Base-by-base conservation (phyloP, 345 rosid genomes). In the Excoecaria cochinchinensis region DNA sequence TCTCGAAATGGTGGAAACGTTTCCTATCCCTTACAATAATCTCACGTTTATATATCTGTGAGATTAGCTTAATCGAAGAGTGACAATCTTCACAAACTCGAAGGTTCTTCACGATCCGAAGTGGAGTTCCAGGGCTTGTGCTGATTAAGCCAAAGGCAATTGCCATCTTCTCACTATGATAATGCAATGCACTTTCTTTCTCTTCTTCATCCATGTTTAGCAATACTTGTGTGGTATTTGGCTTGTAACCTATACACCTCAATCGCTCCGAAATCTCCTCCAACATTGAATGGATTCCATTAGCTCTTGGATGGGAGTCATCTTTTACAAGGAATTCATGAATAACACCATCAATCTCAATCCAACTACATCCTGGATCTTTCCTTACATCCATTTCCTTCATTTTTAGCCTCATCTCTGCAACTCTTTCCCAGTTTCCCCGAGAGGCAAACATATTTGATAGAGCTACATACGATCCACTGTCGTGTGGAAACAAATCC, bases 1-100 rank as follows among this genome's bases (percentile, higher is more conserved):
- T 86, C 85, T 84, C 90, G 87, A 92, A 92, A 77, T 86, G 90
- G 89, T 89, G 97, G 84, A 89, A 92, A 67, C 77, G 83, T 65
- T 82, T 82, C 40, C 91, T 83, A 71, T 92, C 94, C 80, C 90
- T 85, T 80, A 89, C 89, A 59, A 80, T 77, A 78, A 93, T 91
- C 78, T 89, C 87, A 72, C 98, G 80, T 65, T 77, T 77, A 24
- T 90, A 93, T 76, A 91, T 85, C 31, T 82, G n/a, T 46, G 90
- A 80, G 50, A 84, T 75, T 38, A 87, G 76, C 80, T 84, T 87
- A 17, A 78, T 82, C 39, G 81, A 83, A 4, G 65, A 65, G 66
- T 87, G 87, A 78, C 87, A 87, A 73, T 83, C 88, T 0, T 78
- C 81, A 67, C 86, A 87, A 76, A 87, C 83, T 9, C 88, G 76